Base-by-base conservation (phyloP, 192 early-diverging fungal genomes). In the Rhizophagus clarus region DNA sequence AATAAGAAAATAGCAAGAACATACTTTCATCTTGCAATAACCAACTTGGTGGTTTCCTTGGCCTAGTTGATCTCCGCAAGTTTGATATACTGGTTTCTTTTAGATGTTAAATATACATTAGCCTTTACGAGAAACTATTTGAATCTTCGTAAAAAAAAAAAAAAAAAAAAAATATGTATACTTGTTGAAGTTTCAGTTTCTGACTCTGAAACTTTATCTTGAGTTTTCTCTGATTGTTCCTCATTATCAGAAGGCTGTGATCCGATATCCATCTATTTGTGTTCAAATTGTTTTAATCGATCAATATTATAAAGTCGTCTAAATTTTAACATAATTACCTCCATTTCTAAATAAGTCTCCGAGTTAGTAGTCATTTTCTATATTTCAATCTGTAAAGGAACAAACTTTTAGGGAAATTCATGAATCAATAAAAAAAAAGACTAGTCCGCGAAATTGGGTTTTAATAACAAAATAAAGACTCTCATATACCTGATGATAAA, bases 151-250 rank as follows among this genome's bases (percentile, higher is more conserved):
- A n/a, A n/a, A n/a, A n/a, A n/a, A n/a, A n/a, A n/a, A n/a, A n/a
- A n/a, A n/a, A 2, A 4, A 15, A 31, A 64, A 66, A 29, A 31
- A 15, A 66, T 17, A 31, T 15, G 28, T 66, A 64, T 28, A 28
- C 24, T 66, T 31, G 26, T 66, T 66, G 63, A 26, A 17, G 63
- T n/a, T 66, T 66, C 63, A 66, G 28, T 66, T 4, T 66, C 63
- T 31, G 63, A 26, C 11, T 66, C 63, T 28, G 63, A 66, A 26
- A 66, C 63, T 66, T 66, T 66, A 66, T 66, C 63, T 31, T 66
- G 63, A 66, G 14, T 29, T 15, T 29, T 66, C 9, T 66, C 63
- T 11, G 28, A 66, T 14, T 22, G 51, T 56, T 22, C 42, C 11
- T 45, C 17, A 56, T 22, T 56, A 22, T 56, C 51, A 22, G 20